Evolutionary conservation across 2,329 filamentous ascomycete species (phyloP).

Genomic region (Ceratocystis smalleyi): DNA sequence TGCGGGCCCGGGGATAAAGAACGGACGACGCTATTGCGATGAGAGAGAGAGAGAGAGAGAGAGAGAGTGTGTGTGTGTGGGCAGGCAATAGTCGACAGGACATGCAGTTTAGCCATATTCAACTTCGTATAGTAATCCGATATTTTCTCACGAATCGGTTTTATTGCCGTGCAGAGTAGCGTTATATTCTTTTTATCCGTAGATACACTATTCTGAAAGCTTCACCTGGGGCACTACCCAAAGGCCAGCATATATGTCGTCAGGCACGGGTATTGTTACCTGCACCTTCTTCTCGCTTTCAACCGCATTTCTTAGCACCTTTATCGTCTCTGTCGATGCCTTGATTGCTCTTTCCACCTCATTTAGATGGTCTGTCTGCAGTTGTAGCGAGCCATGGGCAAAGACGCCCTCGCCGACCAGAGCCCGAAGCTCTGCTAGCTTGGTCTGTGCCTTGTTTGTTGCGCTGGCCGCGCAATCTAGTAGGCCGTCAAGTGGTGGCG

Average conservation of each 20-base stretch:
- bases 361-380: not conserved
- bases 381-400: conserved; percentile 6
- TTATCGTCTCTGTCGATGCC: conserved; percentile 10
- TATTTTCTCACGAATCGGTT: not conserved
- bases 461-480: not conserved
- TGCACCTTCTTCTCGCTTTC: conserved; percentile 19
- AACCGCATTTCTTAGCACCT: conserved; percentile 33
- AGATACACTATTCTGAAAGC: not conserved
- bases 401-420: not conserved
- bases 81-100: not conserved
- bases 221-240: conserved; percentile 13
- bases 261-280: conserved; percentile 5
- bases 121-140: not conserved
- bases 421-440: not conserved
- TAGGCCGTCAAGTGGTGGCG: conserved; percentile 18
- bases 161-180: not conserved
- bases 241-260: conserved; percentile 6
- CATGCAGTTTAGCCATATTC: not conserved
- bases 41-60: too few species aligned
- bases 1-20: too few species aligned
- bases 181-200: not conserved
- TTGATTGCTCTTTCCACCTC: not conserved
- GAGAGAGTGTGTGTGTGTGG: not conserved
- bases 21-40: too few species aligned
- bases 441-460: not conserved